Evolutionary conservation across 106 monocot species (phyloP).

Genomic region (Acorus gramineus): DNA sequence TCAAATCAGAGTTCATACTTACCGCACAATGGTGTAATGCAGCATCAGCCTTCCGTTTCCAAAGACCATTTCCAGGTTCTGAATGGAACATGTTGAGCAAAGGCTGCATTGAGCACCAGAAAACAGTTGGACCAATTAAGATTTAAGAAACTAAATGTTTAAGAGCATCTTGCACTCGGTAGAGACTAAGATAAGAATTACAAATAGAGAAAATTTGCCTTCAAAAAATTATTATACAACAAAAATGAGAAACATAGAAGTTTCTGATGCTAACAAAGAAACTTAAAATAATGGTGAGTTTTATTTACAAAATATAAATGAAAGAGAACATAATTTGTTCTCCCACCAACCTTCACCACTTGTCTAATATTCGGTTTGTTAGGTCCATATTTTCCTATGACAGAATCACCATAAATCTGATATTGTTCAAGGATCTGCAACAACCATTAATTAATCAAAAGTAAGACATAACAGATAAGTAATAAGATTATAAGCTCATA

Average conservation of each 20-base stretch:
- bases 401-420: slow-evolving; percentile 71
- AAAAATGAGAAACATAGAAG: neutral
- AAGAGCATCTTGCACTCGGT: too few relatives aligned
- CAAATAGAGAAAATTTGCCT: neutral
- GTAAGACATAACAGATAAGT: neutral
- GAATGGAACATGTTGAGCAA: slow-evolving; percentile 90
- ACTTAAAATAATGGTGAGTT: too few relatives aligned
- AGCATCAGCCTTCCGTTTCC: slow-evolving; percentile 84
- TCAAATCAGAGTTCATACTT: neutral
- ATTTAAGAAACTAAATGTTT: too few relatives aligned
- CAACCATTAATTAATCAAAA: slow-evolving; percentile 4
- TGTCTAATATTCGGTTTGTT: slow-evolving; percentile 67
- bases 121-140: too few relatives aligned
- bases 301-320: too few relatives aligned
- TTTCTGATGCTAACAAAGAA: too few relatives aligned
- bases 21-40: slow-evolving; percentile 85
- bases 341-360: slow-evolving; percentile 55
- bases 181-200: neutral
- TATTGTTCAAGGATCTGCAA: slow-evolving; percentile 69
- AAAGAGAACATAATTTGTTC: too few relatives aligned
- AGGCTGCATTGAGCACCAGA: slow-evolving; percentile 36
- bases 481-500: neutral
- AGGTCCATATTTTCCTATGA: slow-evolving; percentile 36
- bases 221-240: neutral
- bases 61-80: slow-evolving; percentile 89